phyloP scores from a whole-genome alignment of 148 eudicot species.

The Drosera capensis region DNA sequence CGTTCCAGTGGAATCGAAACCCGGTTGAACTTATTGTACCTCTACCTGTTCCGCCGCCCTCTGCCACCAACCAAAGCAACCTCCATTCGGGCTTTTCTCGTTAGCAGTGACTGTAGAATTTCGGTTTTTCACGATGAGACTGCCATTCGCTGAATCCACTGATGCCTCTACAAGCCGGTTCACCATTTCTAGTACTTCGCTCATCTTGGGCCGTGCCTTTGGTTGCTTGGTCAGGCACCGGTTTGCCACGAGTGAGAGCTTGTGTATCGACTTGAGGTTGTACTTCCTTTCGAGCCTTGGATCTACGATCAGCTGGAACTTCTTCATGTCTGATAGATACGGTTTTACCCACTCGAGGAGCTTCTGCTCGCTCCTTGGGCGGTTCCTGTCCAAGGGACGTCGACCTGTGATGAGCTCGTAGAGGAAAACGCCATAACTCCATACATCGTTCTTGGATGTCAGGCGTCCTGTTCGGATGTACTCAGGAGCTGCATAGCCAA shows the following conservation, averaged over 20 bases:
- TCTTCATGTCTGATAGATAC: slow-evolving; percentile 51
- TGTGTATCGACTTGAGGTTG: slow-evolving; percentile 44
- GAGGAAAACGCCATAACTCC: slow-evolving; percentile 90
- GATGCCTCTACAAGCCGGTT: slow-evolving; percentile 31
- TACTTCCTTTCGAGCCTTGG: slow-evolving; percentile 53
- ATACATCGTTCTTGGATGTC: slow-evolving; percentile 75
- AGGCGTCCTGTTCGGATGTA: slow-evolving; percentile 83
- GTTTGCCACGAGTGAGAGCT: slow-evolving; percentile 59
- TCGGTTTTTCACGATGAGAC: too few species aligned
- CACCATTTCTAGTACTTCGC: slow-evolving; percentile 68
- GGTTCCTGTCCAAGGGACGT: slow-evolving; percentile 64
- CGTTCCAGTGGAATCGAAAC: too few species aligned
- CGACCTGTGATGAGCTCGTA: slow-evolving; percentile 91
- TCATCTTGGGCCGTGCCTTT: slow-evolving; percentile 82
- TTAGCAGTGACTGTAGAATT: too few species aligned
- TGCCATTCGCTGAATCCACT: slow-evolving; percentile 14
- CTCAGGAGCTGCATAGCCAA: slow-evolving; percentile 97
- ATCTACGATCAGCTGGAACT: slow-evolving; percentile 59
- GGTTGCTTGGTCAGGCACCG: slow-evolving; percentile 59
- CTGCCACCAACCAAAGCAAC: too few species aligned
- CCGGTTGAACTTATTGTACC: too few species aligned
- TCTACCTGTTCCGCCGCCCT: too few species aligned
- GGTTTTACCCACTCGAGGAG: slow-evolving; percentile 87
- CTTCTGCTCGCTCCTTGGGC: slow-evolving; percentile 74
- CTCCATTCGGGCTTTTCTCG: too few species aligned